phyloP scores from a whole-genome alignment of 148 eudicot species.

The Fagopyrum homotropicum region DNA sequence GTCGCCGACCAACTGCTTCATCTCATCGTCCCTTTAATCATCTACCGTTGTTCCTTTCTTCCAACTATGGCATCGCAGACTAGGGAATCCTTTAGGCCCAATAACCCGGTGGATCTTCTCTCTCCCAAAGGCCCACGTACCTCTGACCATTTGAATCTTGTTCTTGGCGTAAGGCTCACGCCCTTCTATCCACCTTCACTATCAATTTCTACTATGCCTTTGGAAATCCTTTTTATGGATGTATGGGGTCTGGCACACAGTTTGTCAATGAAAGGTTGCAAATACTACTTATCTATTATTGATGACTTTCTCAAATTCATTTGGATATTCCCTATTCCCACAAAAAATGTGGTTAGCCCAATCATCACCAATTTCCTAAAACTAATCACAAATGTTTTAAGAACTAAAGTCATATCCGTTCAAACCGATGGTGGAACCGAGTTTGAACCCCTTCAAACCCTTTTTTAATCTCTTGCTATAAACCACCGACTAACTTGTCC shows the following conservation, averaged over 20 bases:
- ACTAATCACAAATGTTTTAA: background rate
- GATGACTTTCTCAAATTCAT: background rate
- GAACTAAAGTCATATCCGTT: background rate
- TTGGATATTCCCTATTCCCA: background rate
- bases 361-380: background rate
- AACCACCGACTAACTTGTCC: too few species aligned
- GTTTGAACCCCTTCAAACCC: too few species aligned
- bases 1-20: background rate
- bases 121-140: background rate
- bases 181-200: background rate
- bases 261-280: background rate
- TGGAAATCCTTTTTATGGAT: background rate
- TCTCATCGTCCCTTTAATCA: background rate
- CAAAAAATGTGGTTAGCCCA: background rate
- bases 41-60: background rate
- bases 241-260: background rate
- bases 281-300: background rate
- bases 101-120: background rate
- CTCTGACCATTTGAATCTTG: background rate
- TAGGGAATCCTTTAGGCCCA: background rate
- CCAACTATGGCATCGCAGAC: background rate
- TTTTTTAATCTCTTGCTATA: too few species aligned
- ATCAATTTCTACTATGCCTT: background rate
- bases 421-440: background rate
- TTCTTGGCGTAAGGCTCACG: background rate